A percentile compares a stretch with the other conserved stretches of the same genome.
These are phyloP conservation scores for Calonectria ilicicola DNA, from an alignment of 2,329 filamentous ascomycete genomes.

Conservation along the genomic window DNA sequence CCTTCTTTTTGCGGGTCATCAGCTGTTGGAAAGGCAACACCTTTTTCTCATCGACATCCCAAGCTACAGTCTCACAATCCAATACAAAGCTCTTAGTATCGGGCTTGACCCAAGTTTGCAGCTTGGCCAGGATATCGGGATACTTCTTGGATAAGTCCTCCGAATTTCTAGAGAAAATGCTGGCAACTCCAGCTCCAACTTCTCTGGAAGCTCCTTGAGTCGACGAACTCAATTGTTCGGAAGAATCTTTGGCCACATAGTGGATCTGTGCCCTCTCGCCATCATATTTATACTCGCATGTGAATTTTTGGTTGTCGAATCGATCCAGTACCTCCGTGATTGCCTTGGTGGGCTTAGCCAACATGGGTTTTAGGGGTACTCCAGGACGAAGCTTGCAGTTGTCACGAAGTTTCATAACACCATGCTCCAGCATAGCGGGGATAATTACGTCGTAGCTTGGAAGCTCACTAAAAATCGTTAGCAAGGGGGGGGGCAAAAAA, in stretches of 20 bases:
- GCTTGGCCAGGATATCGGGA: constrained; percentile 90
- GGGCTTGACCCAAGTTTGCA: constrained; percentile 89
- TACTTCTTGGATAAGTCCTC: constrained; percentile 98
- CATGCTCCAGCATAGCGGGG: constrained; percentile 87
- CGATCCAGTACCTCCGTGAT: constrained; percentile 97
- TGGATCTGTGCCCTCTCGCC: constrained; percentile 99
- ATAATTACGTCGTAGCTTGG: constrained; percentile 97
- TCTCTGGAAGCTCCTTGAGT: constrained; percentile 73
- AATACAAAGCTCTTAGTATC: constrained; percentile 95
- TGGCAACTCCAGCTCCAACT: constrained; percentile 79
- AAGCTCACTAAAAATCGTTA: constrained; percentile 76
- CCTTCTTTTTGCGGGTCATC: constrained; percentile 98
- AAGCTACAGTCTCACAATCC: constrained; percentile 98
- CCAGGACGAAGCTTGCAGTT: constrained; percentile 93
- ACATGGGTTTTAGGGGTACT: constrained; percentile 96
- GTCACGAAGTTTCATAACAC: constrained; percentile 84
- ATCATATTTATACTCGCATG: constrained; percentile 99
- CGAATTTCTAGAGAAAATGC: constrained; percentile 97
- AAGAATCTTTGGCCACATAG: constrained; percentile 87
- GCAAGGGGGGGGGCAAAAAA: constrained; percentile 16
- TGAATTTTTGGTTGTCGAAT: constrained; percentile 95
- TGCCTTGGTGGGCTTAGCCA: constrained; percentile 97
- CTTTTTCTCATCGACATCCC: constrained; percentile 96
- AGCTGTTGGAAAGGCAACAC: constrained; percentile 97
- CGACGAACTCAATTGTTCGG: constrained; percentile 75